Evolutionary conservation across 805 yeast genomes (phyloP).

Genomic region (Torulaspora quercuum): DNA sequence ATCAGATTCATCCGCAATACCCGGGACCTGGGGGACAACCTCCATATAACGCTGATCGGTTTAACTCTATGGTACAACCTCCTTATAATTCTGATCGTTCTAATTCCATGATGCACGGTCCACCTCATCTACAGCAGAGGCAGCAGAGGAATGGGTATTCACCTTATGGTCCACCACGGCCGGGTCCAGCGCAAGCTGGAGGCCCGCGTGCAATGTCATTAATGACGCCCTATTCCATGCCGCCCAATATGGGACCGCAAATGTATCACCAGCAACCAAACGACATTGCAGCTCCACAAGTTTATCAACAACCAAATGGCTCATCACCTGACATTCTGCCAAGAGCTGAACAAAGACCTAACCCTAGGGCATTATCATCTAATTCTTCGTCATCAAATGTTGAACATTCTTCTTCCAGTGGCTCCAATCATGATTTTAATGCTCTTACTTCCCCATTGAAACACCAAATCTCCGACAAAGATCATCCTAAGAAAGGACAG

Average conservation of each 20-base stretch:
- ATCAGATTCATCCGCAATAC: constrained; percentile 9
- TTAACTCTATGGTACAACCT: constrained; percentile 17
- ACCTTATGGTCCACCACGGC: constrained; percentile 2
- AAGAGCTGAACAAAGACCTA: too few species aligned
- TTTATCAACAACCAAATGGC: too few species aligned
- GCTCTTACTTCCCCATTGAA: constrained; percentile 18
- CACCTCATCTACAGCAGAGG: constrained; percentile 12
- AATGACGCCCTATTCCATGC: constrained; percentile 16
- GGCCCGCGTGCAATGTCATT: constrained; percentile 37
- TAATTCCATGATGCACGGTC: constrained; percentile 17
- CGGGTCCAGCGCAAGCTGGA: too few species aligned
- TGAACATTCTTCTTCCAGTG: too few species aligned
- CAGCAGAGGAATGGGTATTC: constrained; percentile 6
- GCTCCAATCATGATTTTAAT: too few species aligned
- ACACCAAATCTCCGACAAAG: constrained; percentile 9
- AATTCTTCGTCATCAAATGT: too few species aligned
- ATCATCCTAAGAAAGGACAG: constrained; percentile 16
- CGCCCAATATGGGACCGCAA: constrained; percentile 12
- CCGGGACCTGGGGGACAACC: constrained; percentile 2
- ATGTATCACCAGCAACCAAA: constrained; percentile 9
- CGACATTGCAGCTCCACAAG: too few species aligned
- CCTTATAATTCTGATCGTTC: constrained; percentile 13
- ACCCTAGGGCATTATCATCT: too few species aligned
- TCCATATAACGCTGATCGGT: constrained; percentile 4
- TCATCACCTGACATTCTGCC: not conserved